Evolutionary conservation across 768 basidiomycete species (phyloP).

Genomic region (Postia placenta): DNA sequence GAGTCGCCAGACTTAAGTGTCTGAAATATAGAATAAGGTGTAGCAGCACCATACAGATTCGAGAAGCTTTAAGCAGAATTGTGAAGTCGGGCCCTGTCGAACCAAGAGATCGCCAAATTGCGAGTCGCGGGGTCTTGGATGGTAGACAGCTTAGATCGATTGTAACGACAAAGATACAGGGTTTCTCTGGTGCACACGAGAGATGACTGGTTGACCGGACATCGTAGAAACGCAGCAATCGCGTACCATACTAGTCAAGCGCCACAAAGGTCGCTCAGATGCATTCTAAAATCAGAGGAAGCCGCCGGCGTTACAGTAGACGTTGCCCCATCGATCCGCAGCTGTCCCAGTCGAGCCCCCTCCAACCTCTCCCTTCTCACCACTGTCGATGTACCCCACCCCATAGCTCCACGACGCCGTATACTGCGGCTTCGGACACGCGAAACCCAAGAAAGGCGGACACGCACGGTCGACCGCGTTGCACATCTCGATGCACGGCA

Average conservation of each 20-base stretch:
- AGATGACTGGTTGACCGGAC: too few relatives aligned
- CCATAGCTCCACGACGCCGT: constrained; percentile 70
- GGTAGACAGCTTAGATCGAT: too few relatives aligned
- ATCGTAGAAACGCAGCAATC: too few relatives aligned
- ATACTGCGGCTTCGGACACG: constrained; percentile 55
- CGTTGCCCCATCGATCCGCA: constrained; percentile 68
- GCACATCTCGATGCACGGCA: constrained; percentile 81
- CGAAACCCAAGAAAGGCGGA: constrained; percentile 64
- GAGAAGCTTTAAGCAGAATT: too few relatives aligned
- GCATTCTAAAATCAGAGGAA: background rate
- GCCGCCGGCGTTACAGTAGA: constrained; percentile 57
- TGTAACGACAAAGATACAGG: too few relatives aligned
- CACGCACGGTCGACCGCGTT: constrained; percentile 69
- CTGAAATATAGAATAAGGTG: too few relatives aligned
- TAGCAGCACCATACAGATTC: too few relatives aligned
- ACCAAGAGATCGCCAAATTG: too few relatives aligned
- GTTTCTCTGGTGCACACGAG: too few relatives aligned
- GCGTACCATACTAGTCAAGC: background rate
- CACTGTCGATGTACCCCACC: constrained; percentile 65
- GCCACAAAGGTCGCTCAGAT: background rate
- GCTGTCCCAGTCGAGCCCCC: constrained; percentile 46
- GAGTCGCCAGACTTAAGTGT: too few relatives aligned
- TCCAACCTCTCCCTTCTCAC: constrained; percentile 37
- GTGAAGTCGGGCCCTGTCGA: too few relatives aligned
- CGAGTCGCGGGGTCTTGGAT: too few relatives aligned